These are phyloP conservation scores for Amylocystis lapponica DNA, from an alignment of 768 basidiomycete species.

Conservation along the genomic window DNA sequence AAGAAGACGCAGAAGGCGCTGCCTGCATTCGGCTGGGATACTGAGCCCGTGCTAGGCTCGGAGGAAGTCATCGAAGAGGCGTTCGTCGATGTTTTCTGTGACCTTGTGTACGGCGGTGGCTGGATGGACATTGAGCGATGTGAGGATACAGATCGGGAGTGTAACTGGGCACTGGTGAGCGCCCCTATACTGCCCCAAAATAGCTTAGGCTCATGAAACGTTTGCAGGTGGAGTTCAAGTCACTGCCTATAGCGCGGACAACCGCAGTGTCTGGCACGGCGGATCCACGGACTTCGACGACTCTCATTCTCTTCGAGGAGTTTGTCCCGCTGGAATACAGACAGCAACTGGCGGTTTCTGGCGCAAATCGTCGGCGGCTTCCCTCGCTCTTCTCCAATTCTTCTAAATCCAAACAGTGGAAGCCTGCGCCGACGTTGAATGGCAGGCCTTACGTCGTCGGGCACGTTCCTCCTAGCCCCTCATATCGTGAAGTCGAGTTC, in stretches of 20 bases:
- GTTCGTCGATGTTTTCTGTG: conserved; percentile 84
- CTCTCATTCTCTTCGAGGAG: conserved; percentile 87
- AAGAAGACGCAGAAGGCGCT: conserved; percentile 79
- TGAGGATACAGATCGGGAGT: conserved; percentile 76
- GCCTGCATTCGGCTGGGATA: conserved; percentile 91
- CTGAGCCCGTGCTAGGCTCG: conserved; percentile 68
- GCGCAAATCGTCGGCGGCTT: conserved; percentile 49
- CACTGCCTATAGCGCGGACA: conserved; percentile 42
- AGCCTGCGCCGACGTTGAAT: conserved; percentile 76
- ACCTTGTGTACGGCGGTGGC: conserved; percentile 74
- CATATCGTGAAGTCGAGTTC: conserved; percentile 67
- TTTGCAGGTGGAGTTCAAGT: conserved; percentile 79
- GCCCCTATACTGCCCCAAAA: no score
- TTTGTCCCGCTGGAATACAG: conserved; percentile 87
- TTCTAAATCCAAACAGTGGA: conserved; percentile 56
- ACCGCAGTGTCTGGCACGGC: conserved; percentile 22
- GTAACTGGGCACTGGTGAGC: conserved; percentile 88
- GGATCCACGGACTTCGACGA: conserved; percentile 70
- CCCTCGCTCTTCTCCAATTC: conserved; percentile 60
- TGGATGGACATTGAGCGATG: conserved; percentile 77
- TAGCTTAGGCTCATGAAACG: no score
- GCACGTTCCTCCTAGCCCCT: conserved; percentile 47
- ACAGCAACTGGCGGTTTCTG: conserved; percentile 58
- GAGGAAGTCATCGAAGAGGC: conserved; percentile 87
- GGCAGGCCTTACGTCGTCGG: conserved; percentile 69